These are phyloP conservation scores for Emericellopsis terricola DNA, from an alignment of 495 filamentous ascomycete species.

Conservation along the genomic window DNA sequence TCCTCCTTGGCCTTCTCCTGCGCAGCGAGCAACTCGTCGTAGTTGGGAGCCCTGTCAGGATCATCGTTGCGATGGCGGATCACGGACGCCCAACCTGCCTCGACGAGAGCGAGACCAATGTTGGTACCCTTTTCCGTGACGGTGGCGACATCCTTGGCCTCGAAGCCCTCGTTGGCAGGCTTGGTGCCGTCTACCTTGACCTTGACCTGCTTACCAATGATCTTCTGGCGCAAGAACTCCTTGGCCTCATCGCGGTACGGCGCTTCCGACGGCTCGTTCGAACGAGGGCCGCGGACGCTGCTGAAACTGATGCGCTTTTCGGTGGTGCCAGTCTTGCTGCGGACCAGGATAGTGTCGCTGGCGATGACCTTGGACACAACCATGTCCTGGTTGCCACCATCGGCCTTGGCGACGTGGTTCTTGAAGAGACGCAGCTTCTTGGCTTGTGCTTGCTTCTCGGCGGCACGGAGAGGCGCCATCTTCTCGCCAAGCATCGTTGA, in stretches of 20 bases:
- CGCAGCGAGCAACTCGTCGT: constrained; percentile 77
- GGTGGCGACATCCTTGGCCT: constrained; percentile 87
- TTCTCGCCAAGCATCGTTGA: constrained; percentile 69
- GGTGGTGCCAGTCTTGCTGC: constrained; percentile 51
- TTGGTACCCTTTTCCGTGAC: constrained; percentile 73
- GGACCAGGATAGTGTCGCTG: constrained; percentile 74
- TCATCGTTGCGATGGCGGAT: constrained; percentile 89
- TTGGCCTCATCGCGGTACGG: constrained; percentile 87
- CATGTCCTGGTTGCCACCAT: constrained; percentile 48
- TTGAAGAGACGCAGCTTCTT: constrained; percentile 60
- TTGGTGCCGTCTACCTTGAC: constrained; percentile 79
- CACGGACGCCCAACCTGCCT: constrained; percentile 82
- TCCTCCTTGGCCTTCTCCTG: constrained; percentile 71
- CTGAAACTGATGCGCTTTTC: constrained; percentile 87
- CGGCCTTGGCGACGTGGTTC: constrained; percentile 46
- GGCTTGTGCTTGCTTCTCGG: constrained; percentile 72
- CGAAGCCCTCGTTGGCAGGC: constrained; percentile 75
- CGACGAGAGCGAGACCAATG: constrained; percentile 64
- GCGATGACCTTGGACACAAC: constrained; percentile 70
- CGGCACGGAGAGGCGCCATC: constrained; percentile 71
- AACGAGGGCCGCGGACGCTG: constrained; percentile 78
- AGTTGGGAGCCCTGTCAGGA: constrained; percentile 77
- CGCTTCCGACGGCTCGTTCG: constrained; percentile 36
- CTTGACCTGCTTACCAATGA: constrained; percentile 90
- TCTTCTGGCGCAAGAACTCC: constrained; percentile 80